phyloP scores from a whole-genome alignment of 305 asterid genomes.

The Solanum hybrid region DNA sequence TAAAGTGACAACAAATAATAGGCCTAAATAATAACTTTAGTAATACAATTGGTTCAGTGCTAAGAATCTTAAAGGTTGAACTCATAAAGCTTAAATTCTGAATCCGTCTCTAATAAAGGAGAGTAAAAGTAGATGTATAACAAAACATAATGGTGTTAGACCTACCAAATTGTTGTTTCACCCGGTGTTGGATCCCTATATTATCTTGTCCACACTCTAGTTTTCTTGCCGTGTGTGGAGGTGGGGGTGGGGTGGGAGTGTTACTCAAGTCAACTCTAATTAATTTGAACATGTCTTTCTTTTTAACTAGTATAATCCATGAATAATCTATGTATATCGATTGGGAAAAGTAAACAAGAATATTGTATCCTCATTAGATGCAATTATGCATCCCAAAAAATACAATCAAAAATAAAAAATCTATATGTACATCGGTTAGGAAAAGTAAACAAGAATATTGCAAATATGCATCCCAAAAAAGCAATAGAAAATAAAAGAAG shows the following conservation, averaged over 20 bases:
- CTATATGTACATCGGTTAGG: too few species aligned
- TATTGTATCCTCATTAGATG: not conserved
- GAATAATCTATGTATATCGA: not conserved
- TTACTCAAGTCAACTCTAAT: not conserved
- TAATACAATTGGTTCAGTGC: not conserved
- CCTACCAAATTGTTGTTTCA: not conserved
- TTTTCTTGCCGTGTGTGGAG: not conserved
- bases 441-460: too few species aligned
- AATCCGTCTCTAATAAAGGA: not conserved
- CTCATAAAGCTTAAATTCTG: not conserved
- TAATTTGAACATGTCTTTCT: not conserved
- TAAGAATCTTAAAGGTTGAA: not conserved
- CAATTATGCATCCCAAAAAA: not conserved
- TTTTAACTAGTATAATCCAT: not conserved
- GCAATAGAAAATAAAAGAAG: not conserved
- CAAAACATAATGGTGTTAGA: not conserved
- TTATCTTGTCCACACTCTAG: not conserved
- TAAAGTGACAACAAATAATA: not conserved
- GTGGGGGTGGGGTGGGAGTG: not conserved
- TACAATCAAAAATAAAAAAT: not conserved
- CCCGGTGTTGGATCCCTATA: not conserved
- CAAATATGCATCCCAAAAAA: not conserved
- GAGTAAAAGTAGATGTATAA: not conserved
- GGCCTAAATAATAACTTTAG: not conserved
- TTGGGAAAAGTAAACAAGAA: not conserved